These are phyloP conservation scores for Gossypium anomalum DNA, from an alignment of 345 rosid genomes.

Conservation along the genomic window DNA sequence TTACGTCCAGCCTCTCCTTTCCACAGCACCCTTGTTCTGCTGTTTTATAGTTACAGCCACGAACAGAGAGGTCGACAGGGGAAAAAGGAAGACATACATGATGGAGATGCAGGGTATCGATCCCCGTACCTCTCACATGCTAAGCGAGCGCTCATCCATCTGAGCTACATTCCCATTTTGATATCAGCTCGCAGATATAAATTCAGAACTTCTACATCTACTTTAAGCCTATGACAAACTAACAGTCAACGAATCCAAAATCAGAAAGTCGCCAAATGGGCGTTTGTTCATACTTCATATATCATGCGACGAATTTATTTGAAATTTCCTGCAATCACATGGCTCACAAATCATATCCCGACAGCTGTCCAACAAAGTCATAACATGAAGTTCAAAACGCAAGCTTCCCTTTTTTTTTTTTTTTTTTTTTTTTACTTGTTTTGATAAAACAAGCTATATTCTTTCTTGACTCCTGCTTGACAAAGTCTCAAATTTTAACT, in stretches of 20 bases:
- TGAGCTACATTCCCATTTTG: constrained; percentile 38
- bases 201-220: too few species aligned
- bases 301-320: background rate
- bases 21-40: background rate
- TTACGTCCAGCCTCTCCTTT: background rate
- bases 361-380: background rate
- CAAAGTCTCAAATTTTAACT: background rate
- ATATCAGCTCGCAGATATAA: too few species aligned
- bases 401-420: too few species aligned
- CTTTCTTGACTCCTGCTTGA: constrained; percentile 13
- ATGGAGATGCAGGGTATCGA: constrained; percentile 3
- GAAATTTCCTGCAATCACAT: background rate
- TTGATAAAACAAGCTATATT: constrained; percentile 11
- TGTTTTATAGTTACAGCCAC: background rate
- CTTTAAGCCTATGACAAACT: too few species aligned
- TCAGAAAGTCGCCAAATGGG: background rate
- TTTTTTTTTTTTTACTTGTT: background rate
- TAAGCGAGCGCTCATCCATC: constrained; percentile 86
- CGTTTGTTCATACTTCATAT: background rate
- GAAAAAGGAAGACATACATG: too few species aligned
- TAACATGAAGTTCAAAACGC: background rate
- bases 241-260: background rate
- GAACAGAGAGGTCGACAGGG: background rate
- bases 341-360: background rate
- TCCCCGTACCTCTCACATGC: constrained; percentile 45